Conservation (phyloP, 2,329 filamentous ascomycete species). For the Neofusicoccum sp. region DNA sequence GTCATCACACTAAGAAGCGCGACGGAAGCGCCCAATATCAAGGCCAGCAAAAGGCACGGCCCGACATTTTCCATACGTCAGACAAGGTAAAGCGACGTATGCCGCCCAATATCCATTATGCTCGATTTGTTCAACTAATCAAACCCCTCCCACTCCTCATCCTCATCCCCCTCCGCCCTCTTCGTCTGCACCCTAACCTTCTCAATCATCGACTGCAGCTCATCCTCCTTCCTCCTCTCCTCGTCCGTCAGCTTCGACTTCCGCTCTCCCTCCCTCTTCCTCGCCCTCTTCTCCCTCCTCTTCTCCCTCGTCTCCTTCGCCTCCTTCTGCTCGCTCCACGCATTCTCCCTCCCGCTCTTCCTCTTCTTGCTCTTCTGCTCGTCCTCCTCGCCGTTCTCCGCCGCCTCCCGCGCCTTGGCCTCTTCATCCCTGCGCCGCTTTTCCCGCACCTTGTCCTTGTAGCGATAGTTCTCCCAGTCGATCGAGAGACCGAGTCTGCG, state of each 20-base stretch:
- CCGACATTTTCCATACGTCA: too few relatives aligned
- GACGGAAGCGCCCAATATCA: too few relatives aligned
- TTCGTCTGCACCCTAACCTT: slow-evolving; percentile 26
- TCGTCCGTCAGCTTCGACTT: slow-evolving; percentile 37
- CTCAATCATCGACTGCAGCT: slow-evolving; percentile 32
- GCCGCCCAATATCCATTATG: not conserved
- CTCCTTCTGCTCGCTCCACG: slow-evolving; percentile 43
- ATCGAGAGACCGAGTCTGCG: slow-evolving; percentile 43
- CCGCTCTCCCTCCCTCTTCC: slow-evolving; percentile 22
- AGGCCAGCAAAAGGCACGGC: too few relatives aligned
- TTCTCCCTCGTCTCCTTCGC: slow-evolving; percentile 34
- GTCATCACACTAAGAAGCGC: too few relatives aligned
- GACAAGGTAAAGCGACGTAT: too few relatives aligned
- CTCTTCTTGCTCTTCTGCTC: slow-evolving; percentile 22
- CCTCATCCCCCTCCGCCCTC: slow-evolving; percentile 28
- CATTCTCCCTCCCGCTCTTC: slow-evolving; percentile 31
- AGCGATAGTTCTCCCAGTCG: slow-evolving; percentile 44
- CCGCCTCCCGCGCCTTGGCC: slow-evolving; percentile 31
- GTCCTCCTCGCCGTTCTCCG: slow-evolving; percentile 6
- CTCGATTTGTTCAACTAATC: not conserved
- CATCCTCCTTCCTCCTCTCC: slow-evolving; percentile 33
- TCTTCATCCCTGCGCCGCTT: slow-evolving; percentile 42
- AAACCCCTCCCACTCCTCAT: slow-evolving; percentile 35
- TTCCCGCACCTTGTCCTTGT: slow-evolving; percentile 51
- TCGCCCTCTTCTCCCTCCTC: slow-evolving; percentile 37